Percentiles rank a stretch among this genome's conserved stretches.
These are phyloP conservation scores for Piper longum DNA, from an alignment of 164 flowering plant genomes.

Conservation along the genomic window DNA sequence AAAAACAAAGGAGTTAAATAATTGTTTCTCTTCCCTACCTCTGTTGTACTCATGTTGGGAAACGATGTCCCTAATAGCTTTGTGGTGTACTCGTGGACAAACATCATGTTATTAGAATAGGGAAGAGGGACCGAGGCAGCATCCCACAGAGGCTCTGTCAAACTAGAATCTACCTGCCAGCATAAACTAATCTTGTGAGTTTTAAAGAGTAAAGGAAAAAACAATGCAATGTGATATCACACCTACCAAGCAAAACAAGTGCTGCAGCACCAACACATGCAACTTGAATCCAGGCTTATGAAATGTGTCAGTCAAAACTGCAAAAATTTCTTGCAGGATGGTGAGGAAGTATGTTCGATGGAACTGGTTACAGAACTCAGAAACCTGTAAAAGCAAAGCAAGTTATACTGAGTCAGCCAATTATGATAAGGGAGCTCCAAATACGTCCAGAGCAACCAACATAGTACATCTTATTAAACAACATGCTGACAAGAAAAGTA, in stretches of 20 bases:
- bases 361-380: conserved; percentile 93
- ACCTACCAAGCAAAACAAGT: conserved; percentile 87
- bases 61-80: conserved; percentile 84
- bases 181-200: not conserved
- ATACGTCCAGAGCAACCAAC: not conserved
- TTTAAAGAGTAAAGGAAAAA: no score
- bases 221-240: not conserved
- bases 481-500: no score
- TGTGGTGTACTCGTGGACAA: conserved; percentile 77
- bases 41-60: conserved; percentile 84
- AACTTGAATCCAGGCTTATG: conserved; percentile 98
- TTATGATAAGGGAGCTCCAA: not conserved
- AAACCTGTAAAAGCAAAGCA: conserved; percentile 31
- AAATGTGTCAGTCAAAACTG: conserved; percentile 95
- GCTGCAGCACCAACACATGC: conserved; percentile 86
- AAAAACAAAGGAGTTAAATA: not conserved
- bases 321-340: conserved; percentile 96
- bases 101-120: conserved; percentile 57
- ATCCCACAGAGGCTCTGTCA: conserved; percentile 96
- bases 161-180: conserved; percentile 65
- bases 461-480: no score
- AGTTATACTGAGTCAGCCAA: not conserved
- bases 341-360: conserved; percentile 66
- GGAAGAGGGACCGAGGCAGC: conserved; percentile 52
- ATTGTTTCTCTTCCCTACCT: conserved; percentile 29